These are phyloP conservation scores for Populus tremula DNA, from an alignment of 345 rosid species.

Conservation along the genomic window DNA sequence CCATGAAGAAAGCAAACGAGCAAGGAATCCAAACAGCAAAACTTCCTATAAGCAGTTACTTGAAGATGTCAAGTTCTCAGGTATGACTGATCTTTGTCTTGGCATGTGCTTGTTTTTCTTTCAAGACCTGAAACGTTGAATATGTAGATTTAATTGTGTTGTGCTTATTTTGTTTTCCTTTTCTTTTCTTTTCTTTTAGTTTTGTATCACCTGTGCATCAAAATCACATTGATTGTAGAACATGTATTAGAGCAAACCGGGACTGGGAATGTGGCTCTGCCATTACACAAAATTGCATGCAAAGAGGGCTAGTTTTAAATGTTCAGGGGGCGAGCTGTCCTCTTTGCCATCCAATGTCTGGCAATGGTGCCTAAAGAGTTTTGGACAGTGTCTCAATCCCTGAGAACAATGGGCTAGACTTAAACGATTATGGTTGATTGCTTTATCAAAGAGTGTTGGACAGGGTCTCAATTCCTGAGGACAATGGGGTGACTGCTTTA, in stretches of 20 bases:
- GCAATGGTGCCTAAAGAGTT: neutral
- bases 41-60: constrained; percentile 77
- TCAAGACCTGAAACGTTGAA: neutral
- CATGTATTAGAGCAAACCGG: neutral
- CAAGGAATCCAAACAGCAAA: constrained; percentile 85
- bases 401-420: too few relatives aligned
- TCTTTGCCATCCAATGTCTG: neutral
- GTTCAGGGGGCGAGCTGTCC: neutral
- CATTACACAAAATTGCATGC: neutral
- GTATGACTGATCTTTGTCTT: constrained; percentile 30
- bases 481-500: too few relatives aligned
- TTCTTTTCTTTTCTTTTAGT: neutral
- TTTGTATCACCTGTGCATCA: neutral
- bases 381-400: neutral
- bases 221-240: neutral
- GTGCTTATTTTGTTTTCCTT: neutral
- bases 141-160: neutral
- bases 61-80: constrained; percentile 98
- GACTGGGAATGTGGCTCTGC: neutral
- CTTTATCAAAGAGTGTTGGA: neutral
- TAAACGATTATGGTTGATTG: too few relatives aligned
- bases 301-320: neutral
- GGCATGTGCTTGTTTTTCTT: neutral
- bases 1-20: constrained; percentile 84
- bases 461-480: neutral